Evolutionary conservation across 768 basidiomycete genomes (phyloP).

Genomic region (Kwoniella europaea): DNA sequence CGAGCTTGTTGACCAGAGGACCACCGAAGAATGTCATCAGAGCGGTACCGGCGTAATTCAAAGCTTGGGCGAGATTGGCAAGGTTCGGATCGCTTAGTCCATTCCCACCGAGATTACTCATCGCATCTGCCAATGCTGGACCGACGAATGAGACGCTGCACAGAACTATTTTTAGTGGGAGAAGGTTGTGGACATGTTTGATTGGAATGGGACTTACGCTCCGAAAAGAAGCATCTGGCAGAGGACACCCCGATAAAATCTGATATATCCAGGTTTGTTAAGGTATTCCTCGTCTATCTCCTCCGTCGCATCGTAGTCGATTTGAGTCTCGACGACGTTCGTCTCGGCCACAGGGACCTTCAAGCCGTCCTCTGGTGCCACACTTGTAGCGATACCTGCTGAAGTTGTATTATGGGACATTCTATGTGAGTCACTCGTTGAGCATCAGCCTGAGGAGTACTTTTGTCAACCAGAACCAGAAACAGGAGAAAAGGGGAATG

Average conservation of each 20-base stretch:
- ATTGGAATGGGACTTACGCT: neutral
- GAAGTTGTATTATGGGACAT: neutral
- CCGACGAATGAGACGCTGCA: conserved; percentile 5
- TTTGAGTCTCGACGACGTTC: neutral
- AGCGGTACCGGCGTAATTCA: conserved; percentile 24
- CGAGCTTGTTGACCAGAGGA: conserved; percentile 40
- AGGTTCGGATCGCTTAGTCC: conserved; percentile 29
- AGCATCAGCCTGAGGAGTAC: too few species aligned
- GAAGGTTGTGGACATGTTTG: neutral
- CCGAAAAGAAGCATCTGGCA: conserved; percentile 1
- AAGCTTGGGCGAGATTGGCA: conserved; percentile 24
- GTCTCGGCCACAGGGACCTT: neutral
- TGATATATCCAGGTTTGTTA: neutral
- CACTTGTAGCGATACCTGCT: neutral
- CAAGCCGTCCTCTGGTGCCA: neutral
- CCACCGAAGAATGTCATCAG: conserved; percentile 33
- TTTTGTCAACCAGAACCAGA: too few species aligned
- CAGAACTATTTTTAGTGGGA: neutral
- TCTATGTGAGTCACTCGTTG: too few species aligned
- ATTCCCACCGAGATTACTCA: neutral
- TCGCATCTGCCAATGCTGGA: conserved; percentile 5
- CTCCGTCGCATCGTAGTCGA: neutral
- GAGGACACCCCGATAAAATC: neutral
- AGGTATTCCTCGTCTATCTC: neutral
- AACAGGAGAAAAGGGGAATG: too few species aligned